Evolutionary conservation across 257 asterid species (phyloP), one percentile per base, ranked within the genome.

Genomic region (Rauvolfia tetraphylla): DNA sequence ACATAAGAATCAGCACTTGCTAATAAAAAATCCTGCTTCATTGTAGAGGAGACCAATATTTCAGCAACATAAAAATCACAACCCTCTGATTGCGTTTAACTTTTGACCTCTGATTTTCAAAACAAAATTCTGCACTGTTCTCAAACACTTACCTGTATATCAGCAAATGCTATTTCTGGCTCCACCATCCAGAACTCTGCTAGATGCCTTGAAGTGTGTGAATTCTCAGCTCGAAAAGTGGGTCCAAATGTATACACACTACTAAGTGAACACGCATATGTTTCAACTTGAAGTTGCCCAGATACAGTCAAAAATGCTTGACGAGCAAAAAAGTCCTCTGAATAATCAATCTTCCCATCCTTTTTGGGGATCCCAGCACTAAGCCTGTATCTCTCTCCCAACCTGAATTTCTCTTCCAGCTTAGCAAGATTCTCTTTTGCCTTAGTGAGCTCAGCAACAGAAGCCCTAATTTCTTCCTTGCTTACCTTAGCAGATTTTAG

Each of bases 131-230:
- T 12, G 72, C 11, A 23, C 34, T 51, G 20, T 53, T 20, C 14
- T 18, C 27, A 39, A 69, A 58, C 33, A 41, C 51, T 80, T 80
- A 92, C 98, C 93, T 92, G 83, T 70, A 95, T 63, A 90, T 90
- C 97, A 71, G 99, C 99, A 80, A 90, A 95, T 41, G 98, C 97
- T 63, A 93, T 88, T 83, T 95, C 99, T 76, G 99, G 97, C 83
- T 95, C 99, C 85, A 95, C 98, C 99, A 95, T 95, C 97, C 99
- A 91, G 81, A 95, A 95, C 79, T 95, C 99, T 38, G 98, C 96
- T 75, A 95, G 93, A 86, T 95, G 98, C 80, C 99, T 87, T 8
- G 97, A 79, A 59, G 99, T 92, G 84, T 95, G 98, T 0, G 99
- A 95, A 78, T 95, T 77, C 81, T 95, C 99, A 13, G 98, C 99